Percentiles rank a stretch among this genome's conserved stretches.
Evolutionary conservation across 257 asterid species (phyloP).

Genomic region (Henckelia pumila): DNA sequence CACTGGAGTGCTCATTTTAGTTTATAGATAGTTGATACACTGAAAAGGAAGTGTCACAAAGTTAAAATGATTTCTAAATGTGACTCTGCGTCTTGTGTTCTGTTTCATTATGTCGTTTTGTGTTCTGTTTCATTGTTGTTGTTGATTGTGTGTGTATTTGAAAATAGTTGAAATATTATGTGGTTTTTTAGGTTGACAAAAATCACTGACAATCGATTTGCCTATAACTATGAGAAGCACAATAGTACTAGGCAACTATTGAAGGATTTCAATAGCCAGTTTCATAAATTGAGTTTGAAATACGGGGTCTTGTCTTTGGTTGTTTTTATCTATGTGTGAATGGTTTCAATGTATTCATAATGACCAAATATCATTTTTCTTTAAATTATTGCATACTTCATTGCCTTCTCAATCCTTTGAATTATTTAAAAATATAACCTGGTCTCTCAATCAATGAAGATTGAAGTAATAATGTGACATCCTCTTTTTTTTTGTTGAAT

Average conservation of each 20-base stretch:
- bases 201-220: conserved; percentile 17
- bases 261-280: conserved; percentile 10
- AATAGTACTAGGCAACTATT: conserved; percentile 12
- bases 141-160: conserved; percentile 3
- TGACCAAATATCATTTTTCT: too few species aligned
- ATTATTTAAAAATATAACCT: neutral
- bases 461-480: conserved; percentile 6
- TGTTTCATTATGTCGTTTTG: neutral
- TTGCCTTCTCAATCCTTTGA: conserved; percentile 3
- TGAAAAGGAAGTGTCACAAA: neutral
- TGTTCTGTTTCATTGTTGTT: neutral
- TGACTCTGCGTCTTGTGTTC: conserved; percentile 7
- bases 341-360: neutral
- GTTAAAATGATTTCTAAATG: neutral
- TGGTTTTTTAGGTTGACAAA: conserved; percentile 3
- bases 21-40: neutral
- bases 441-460: conserved; percentile 1
- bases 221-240: conserved; percentile 12
- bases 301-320: neutral
- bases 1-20: neutral
- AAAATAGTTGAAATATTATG: neutral
- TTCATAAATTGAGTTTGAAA: neutral
- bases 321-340: neutral
- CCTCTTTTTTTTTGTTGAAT: neutral
- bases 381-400: neutral